Evolutionary conservation across 2,329 filamentous ascomycete genomes (phyloP).

Genomic region (Neofusicoccum sp.): DNA sequence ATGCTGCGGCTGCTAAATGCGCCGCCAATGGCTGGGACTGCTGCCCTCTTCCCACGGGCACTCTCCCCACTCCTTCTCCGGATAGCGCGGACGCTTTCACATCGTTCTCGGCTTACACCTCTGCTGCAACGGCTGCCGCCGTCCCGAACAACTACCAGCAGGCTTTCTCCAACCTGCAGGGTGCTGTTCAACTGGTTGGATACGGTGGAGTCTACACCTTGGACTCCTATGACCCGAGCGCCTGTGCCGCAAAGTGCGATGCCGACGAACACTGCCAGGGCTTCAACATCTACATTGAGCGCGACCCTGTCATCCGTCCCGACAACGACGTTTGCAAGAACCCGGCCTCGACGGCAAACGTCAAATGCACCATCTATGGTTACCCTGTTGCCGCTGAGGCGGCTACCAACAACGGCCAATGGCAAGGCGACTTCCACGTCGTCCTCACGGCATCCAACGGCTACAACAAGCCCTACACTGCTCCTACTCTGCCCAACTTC

Average conservation of each 20-base stretch:
- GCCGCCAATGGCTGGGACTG: neutral
- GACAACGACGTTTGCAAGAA: constrained; percentile 18
- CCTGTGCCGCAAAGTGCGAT: constrained; percentile 21
- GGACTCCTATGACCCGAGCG: constrained; percentile 17
- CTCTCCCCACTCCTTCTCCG: neutral
- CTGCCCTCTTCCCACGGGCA: constrained; percentile 2
- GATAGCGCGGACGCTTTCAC: neutral
- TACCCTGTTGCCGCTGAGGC: constrained; percentile 24
- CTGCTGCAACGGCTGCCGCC: neutral
- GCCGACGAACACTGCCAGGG: constrained; percentile 19
- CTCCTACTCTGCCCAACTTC: constrained; percentile 1
- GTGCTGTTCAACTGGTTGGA: constrained; percentile 17
- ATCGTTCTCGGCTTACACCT: neutral
- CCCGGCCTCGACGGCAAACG: constrained; percentile 21
- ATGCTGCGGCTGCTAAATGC: neutral
- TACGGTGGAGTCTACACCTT: constrained; percentile 21
- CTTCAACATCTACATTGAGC: constrained; percentile 27
- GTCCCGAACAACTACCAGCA: constrained; percentile 14
- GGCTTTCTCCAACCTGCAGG: constrained; percentile 17
- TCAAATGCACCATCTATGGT: constrained; percentile 33
- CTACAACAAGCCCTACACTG: constrained; percentile 19
- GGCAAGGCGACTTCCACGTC: constrained; percentile 23
- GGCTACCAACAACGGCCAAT: constrained; percentile 29
- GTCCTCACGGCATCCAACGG: constrained; percentile 23
- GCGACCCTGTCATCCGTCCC: constrained; percentile 20